A percentile compares a stretch with the other conserved stretches of the same genome.
Conservation (phyloP, 441 rosid genomes). For the Populus tomentosa region DNA sequence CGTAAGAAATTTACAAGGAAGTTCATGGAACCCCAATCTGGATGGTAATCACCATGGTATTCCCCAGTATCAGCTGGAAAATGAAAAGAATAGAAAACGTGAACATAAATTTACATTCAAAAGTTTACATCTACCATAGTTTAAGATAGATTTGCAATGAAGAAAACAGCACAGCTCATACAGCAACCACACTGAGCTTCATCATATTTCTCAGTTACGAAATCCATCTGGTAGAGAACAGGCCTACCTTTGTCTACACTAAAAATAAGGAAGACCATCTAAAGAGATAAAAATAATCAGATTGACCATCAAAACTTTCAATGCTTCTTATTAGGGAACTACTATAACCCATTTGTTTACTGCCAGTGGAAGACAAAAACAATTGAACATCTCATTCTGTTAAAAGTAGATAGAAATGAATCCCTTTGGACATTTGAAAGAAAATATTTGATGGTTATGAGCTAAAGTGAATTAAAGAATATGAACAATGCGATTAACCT, state of each 20-base stretch:
- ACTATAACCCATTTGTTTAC: neutral
- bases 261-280: neutral
- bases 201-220: neutral
- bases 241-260: neutral
- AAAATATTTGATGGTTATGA: neutral
- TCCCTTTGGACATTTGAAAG: neutral
- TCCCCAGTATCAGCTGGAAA: slow-evolving; percentile 47
- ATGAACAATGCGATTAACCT: neutral
- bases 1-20: slow-evolving; percentile 78
- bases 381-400: neutral
- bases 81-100: neutral
- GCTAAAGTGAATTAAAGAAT: neutral
- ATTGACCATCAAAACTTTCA: neutral
- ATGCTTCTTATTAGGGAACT: neutral
- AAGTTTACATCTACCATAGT: neutral
- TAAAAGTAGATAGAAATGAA: neutral
- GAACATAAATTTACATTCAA: neutral
- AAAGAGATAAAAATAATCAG: neutral
- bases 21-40: slow-evolving; percentile 82
- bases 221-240: neutral
- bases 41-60: slow-evolving; percentile 46
- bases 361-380: neutral
- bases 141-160: neutral
- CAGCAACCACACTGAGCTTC: neutral
- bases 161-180: neutral